Evolutionary conservation across 2,329 filamentous ascomycete species (phyloP).

Genomic region (Alternaria gansuensis): DNA sequence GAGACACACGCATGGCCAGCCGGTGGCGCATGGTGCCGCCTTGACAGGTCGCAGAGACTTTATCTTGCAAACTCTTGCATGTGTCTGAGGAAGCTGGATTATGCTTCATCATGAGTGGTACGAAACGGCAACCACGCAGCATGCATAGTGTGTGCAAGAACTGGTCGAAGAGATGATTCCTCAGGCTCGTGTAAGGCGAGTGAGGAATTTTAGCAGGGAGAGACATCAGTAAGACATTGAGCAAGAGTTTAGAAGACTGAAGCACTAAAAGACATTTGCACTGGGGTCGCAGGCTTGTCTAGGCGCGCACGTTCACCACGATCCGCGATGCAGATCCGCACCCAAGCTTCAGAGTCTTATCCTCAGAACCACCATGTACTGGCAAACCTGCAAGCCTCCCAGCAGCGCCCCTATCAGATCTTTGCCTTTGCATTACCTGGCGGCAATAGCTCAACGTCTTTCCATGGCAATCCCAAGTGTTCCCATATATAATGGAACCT

Average conservation of each 20-base stretch:
- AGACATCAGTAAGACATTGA: neutral
- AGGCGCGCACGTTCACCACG: neutral
- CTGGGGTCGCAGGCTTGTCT: conserved; percentile 12
- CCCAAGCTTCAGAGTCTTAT: neutral
- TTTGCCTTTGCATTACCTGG: conserved; percentile 35
- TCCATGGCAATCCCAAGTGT: conserved; percentile 69
- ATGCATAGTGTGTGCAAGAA: conserved; percentile 19
- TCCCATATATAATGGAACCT: conserved; percentile 75
- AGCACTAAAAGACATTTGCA: conserved; percentile 7
- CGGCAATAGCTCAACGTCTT: conserved; percentile 61
- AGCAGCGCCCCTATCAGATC: conserved; percentile 34
- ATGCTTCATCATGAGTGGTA: conserved; percentile 26
- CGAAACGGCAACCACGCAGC: conserved; percentile 26
- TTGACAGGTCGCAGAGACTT: conserved; percentile 29
- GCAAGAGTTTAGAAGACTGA: conserved; percentile 3
- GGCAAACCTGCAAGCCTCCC: conserved; percentile 7
- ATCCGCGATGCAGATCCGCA: neutral
- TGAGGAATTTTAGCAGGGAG: neutral
- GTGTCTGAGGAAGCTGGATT: conserved; percentile 30
- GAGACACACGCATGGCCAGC: conserved; percentile 18
- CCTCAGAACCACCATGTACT: neutral
- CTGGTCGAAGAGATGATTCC: neutral
- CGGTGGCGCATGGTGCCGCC: conserved; percentile 11
- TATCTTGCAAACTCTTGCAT: conserved; percentile 19
- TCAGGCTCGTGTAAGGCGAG: neutral